Base-by-base conservation (phyloP, 768 basidiomycete genomes). In the Chlorophyllum brunneum region DNA sequence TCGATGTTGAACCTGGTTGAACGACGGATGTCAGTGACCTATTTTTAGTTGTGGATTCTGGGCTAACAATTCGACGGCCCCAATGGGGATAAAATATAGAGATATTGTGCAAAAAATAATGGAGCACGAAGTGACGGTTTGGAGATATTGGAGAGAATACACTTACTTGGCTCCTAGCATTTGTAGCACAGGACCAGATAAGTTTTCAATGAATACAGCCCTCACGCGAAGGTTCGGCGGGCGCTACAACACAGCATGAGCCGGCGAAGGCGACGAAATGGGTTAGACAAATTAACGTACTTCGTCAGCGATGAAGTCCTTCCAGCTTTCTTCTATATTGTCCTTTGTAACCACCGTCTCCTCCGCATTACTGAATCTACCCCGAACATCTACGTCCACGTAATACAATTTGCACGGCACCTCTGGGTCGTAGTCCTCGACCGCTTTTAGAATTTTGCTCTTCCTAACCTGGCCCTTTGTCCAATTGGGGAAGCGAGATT, bases 141-240 rank as follows among this genome's bases (percentile, higher is more conserved):
- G n/a, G n/a, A 29, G 16, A 45, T 10, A 20, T 5, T 20, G 7
- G 15, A 18, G 38, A 48, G 22, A 38, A 22, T 16, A 31, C 13
- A 58, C 70, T 46, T 56, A 82, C 83, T 61, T 80, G 33, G 76
- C 69, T 8, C 83, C 83, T 4, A 85, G 64, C 79, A 85, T 84
- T 63, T 81, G 76, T 29, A 83, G 54, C 10, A 82, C 72, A 10
- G 77, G 73, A 3, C 76, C 74, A 1, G 76, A 74, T 63, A 83
- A 61, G 54, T 76, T 72, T 42, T 81, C 73, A 1, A 83, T 67
- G 57, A 83, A 84, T 4, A 82, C 34, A 1, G 74, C 74, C 22
- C 79, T 69, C 15, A 80, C 71, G 22, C 80, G 71, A 27, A 72
- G 60, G 34, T 70, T 61, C 0, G 72, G 70, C 38, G 70, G 61